Conservation (phyloP, 768 basidiomycete species). For the Mycena haematopus region DNA sequence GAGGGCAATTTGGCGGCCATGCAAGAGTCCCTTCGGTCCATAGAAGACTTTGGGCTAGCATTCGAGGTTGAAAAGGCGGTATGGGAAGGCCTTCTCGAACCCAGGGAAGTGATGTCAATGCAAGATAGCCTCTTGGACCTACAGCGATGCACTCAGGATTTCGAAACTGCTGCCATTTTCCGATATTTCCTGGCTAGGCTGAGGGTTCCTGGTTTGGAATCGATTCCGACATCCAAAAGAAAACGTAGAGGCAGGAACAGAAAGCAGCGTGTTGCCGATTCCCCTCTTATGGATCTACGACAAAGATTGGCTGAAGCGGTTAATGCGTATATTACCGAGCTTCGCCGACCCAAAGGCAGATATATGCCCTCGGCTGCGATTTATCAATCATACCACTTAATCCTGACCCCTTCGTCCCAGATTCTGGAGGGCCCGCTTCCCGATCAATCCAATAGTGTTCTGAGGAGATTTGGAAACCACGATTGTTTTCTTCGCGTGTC, state of each 20-base stretch:
- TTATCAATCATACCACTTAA: conserved; percentile 43
- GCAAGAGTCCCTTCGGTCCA: conserved; percentile 30
- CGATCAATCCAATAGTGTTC: conserved; percentile 28
- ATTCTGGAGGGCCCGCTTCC: conserved; percentile 47
- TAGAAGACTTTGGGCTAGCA: conserved; percentile 41
- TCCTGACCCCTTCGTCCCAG: conserved; percentile 46
- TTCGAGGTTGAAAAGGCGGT: conserved; percentile 48
- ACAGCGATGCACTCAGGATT: conserved; percentile 7
- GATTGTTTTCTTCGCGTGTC: conserved; percentile 55
- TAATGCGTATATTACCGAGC: conserved; percentile 20
- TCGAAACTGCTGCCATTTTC: conserved; percentile 26
- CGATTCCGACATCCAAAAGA: background rate
- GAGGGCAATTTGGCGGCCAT: conserved; percentile 24
- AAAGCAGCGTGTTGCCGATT: conserved; percentile 1
- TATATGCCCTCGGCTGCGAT: conserved; percentile 21
- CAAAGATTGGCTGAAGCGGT: conserved; percentile 23
- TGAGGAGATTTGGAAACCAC: conserved; percentile 38
- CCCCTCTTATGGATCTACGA: conserved; percentile 17
- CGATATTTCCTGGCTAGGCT: conserved; percentile 26
- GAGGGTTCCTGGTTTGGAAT: conserved; percentile 21
- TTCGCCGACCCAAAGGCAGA: conserved; percentile 13
- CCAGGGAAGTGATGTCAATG: conserved; percentile 33
- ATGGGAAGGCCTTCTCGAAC: conserved; percentile 35
- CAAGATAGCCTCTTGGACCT: conserved; percentile 30
- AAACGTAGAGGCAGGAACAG: conserved; percentile 17